phyloP scores from a whole-genome alignment of 148 eudicot genomes.

The Rhododendron griersonianum region DNA sequence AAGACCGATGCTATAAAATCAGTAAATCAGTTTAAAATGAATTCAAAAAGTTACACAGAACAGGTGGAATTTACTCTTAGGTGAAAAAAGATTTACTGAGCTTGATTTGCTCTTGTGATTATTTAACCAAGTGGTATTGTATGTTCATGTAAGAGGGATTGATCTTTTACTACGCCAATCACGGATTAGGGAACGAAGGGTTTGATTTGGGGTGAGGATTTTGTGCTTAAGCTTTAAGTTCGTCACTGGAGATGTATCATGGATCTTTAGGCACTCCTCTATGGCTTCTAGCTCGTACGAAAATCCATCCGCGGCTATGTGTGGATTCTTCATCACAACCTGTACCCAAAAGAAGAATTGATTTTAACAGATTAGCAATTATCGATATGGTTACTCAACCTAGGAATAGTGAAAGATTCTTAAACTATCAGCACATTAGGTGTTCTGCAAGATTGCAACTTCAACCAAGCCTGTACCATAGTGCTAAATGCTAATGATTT shows the following conservation, averaged over 20 bases:
- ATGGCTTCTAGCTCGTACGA: slow-evolving; percentile 86
- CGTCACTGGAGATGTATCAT: slow-evolving; percentile 66
- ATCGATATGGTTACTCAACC: not conserved
- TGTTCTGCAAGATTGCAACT: not conserved
- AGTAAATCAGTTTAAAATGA: not conserved
- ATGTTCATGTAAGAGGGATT: not conserved
- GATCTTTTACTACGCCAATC: slow-evolving; percentile 46
- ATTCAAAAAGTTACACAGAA: not conserved
- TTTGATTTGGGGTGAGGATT: slow-evolving; percentile 55
- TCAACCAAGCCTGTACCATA: not conserved
- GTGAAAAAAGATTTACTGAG: not conserved
- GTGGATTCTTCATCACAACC: slow-evolving; percentile 80
- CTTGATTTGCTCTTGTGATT: not conserved
- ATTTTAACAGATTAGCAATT: not conserved
- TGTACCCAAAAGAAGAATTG: slow-evolving; percentile 23
- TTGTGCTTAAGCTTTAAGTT: slow-evolving; percentile 53
- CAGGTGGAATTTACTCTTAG: not conserved
- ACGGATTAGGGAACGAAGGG: slow-evolving; percentile 54
- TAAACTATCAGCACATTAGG: not conserved
- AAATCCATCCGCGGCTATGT: slow-evolving; percentile 76
- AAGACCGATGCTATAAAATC: not conserved
- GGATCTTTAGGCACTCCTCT: slow-evolving; percentile 49
- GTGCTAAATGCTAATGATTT: not conserved
- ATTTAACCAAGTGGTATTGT: not conserved
- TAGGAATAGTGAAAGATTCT: not conserved